phyloP scores from a whole-genome alignment of 768 basidiomycete genomes.

The Sutorius australiensis region DNA sequence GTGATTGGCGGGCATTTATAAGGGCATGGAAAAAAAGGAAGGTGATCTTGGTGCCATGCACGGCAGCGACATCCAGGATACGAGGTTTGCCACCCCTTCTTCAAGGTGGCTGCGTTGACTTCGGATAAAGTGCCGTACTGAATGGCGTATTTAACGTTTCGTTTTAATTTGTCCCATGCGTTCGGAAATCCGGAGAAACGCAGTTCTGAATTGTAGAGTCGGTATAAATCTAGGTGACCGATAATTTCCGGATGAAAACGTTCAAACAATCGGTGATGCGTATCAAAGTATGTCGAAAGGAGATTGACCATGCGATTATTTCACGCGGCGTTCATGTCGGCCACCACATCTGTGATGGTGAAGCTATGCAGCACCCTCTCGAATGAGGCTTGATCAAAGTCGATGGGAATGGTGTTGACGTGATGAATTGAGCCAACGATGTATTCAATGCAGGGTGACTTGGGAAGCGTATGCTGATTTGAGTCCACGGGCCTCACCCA shows the following conservation, averaged over 20 bases:
- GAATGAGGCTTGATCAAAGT: constrained; percentile 80
- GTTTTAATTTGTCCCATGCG: constrained; percentile 61
- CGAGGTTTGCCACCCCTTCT: constrained; percentile 83
- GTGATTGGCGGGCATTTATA: constrained; percentile 3
- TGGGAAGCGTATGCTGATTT: constrained; percentile 55
- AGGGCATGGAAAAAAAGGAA: constrained; percentile 8
- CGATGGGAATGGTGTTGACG: constrained; percentile 82
- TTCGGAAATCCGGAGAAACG: constrained; percentile 51
- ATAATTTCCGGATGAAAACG: constrained; percentile 82
- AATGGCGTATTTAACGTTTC: constrained; percentile 72
- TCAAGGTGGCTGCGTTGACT: constrained; percentile 85
- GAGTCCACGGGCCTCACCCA: constrained; percentile 76
- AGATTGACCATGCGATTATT: constrained; percentile 40
- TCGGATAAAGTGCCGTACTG: constrained; percentile 91
- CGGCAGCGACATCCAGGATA: constrained; percentile 85
- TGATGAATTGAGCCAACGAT: constrained; percentile 94
- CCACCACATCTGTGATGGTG: constrained; percentile 29
- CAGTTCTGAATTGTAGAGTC: constrained; percentile 71
- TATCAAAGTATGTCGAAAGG: constrained; percentile 76
- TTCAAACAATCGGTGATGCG: constrained; percentile 67
- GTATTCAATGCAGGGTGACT: constrained; percentile 81
- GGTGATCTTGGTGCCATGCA: constrained; percentile 35
- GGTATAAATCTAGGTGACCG: constrained; percentile 91
- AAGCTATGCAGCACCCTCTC: constrained; percentile 51
- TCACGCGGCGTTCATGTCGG: constrained; percentile 20